Evolutionary conservation across 257 asterid genomes (phyloP), one percentile per base, ranked within the genome.

Genomic region (Paulownia fortunei): DNA sequence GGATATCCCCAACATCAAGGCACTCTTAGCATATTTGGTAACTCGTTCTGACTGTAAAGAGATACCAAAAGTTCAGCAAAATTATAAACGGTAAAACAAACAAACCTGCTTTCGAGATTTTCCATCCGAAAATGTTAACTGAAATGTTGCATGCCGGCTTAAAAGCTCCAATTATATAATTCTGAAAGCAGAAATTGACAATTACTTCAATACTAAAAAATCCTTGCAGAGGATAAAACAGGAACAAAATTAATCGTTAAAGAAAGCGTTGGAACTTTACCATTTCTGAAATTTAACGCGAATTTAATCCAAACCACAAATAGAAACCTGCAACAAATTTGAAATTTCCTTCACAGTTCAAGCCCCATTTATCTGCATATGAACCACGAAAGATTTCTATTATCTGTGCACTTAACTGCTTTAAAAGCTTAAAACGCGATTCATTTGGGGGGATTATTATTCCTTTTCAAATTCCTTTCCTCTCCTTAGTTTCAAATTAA

Each of bases 91-190:
- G 49, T 8, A 39, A 51, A 32, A 61, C 36, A 24, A 58, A 21
- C 34, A 30, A 79, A 92, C 97, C 98, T 87, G 94, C 83, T 89
- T 92, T 37, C 98, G 89, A 72, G 92, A 69, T 81, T 92, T 92
- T 63, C 89, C 97, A 82, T 92, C 98, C 0, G 94, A 65, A 76
- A 93, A 89, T 8, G 92, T 75, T n/a, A 64, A 91, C 73, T 23
- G 90, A 83, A 86, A 93, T 69, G 81, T 83, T 81, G 91, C 98
- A 91, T 58, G 93, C 92, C 4, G 97, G 94, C 88, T 93, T 89
- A 80, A 93, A 91, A 36, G 97, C 98, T 60, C 98, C 98, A 69
- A 92, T 84, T 73, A 92, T 87, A 82, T 80, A 92, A 86, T 92
- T 92, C 98, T 92, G 91, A 34, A 46, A 52, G 51, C 63, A 64